phyloP scores from a whole-genome alignment of 495 filamentous ascomycete genomes.

The Penicillium dipodomyicola region DNA sequence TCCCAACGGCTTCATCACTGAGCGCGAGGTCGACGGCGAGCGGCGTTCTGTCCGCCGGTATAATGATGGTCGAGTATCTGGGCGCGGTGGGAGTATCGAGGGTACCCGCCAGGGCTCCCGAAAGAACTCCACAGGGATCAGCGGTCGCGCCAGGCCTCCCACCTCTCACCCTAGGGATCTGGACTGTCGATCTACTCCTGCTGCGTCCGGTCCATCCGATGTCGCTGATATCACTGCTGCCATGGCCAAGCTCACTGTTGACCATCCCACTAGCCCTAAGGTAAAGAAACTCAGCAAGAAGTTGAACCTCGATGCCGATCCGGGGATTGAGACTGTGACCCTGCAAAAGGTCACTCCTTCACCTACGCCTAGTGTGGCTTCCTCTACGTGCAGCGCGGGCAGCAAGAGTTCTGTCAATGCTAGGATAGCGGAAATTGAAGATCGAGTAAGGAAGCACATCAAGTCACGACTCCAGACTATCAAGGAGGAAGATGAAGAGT shows the following conservation, averaged over 20 bases:
- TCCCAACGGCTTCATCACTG: constrained; percentile 7
- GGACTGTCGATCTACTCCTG: not conserved
- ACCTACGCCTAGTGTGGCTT: not conserved
- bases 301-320: not conserved
- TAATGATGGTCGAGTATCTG: constrained; percentile 8
- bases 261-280: not conserved
- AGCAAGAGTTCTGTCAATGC: not conserved
- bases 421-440: constrained; percentile 5
- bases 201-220: not conserved
- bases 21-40: constrained; percentile 4
- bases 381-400: not conserved
- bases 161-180: not conserved
- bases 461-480: not conserved
- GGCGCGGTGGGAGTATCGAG: not conserved
- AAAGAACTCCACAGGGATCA: not conserved
- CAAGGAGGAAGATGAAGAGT: not conserved
- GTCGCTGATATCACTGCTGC: not conserved
- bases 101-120: not conserved
- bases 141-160: not conserved
- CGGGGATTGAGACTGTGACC: not conserved
- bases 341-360: not conserved
- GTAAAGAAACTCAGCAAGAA: not conserved
- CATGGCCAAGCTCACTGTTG: not conserved
- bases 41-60: constrained; percentile 3
- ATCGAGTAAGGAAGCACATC: not conserved